Conservation (phyloP, 1,284 basidiomycete species). For the Peniophora sp. region DNA sequence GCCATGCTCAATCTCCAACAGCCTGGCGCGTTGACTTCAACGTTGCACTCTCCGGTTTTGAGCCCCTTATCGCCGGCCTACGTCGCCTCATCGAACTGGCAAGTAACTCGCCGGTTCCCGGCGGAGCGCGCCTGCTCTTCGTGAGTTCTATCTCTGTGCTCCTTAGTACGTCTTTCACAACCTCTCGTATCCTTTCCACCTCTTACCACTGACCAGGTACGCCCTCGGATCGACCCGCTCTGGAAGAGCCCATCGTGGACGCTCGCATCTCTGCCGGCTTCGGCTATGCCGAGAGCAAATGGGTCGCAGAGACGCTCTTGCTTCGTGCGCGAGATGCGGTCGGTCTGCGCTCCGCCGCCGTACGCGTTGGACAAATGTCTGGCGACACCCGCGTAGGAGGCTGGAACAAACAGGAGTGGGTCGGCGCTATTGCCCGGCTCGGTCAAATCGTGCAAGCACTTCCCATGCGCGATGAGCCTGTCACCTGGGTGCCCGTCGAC, state of each 20-base stretch:
- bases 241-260: constrained; percentile 7
- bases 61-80: constrained; percentile 11
- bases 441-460: constrained; percentile 5
- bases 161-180: constrained; percentile 12
- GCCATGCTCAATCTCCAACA: not conserved
- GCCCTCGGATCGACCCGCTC: constrained; percentile 9
- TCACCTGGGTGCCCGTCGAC: constrained; percentile 24
- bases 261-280: constrained; percentile 10
- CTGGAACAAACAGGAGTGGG: constrained; percentile 13
- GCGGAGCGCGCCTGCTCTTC: constrained; percentile 24
- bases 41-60: constrained; percentile 12
- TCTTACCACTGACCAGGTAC: not conserved
- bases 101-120: constrained; percentile 5
- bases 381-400: constrained; percentile 5
- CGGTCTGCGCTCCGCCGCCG: not conserved
- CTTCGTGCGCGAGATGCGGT: not conserved
- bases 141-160: constrained; percentile 25
- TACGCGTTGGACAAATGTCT: constrained; percentile 11
- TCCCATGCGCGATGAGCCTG: constrained; percentile 3
- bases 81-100: constrained; percentile 15
- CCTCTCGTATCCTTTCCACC: not conserved
- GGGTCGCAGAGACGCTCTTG: constrained; percentile 2
- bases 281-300: constrained; percentile 27
- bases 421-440: constrained; percentile 8
- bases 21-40: constrained; percentile 20